phyloP scores from a whole-genome alignment of 495 filamentous ascomycete species.

The Hyaloscypha variabilis region DNA sequence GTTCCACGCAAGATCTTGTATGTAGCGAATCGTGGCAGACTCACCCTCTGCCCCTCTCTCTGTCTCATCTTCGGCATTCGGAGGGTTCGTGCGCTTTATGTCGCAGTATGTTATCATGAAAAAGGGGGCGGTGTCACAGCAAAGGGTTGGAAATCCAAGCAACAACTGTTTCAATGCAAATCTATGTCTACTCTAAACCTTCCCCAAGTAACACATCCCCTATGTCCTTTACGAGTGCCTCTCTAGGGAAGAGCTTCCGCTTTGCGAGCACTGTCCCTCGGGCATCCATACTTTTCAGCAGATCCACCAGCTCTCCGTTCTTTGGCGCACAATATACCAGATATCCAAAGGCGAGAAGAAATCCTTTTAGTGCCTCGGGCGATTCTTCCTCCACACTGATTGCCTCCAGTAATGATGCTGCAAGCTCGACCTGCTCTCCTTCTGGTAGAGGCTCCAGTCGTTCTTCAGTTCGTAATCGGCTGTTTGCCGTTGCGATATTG shows the following conservation, averaged over 20 bases:
- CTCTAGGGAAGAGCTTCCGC: slow-evolving; percentile 50
- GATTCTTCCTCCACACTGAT: slow-evolving; percentile 68
- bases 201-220: slow-evolving; percentile 48
- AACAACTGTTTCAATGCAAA: neutral
- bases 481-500: slow-evolving; percentile 75
- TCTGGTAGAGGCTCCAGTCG: slow-evolving; percentile 63
- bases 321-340: slow-evolving; percentile 69
- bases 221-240: slow-evolving; percentile 64
- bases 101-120: too few relatives aligned
- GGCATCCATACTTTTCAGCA: slow-evolving; percentile 75
- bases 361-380: slow-evolving; percentile 69
- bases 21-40: too few relatives aligned
- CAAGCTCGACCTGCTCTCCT: slow-evolving; percentile 74
- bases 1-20: too few relatives aligned
- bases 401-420: slow-evolving; percentile 76
- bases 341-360: slow-evolving; percentile 72
- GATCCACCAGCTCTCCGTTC: slow-evolving; percentile 71
- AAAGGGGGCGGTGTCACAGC: too few relatives aligned
- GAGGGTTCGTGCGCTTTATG: too few relatives aligned
- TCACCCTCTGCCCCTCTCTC: too few relatives aligned
- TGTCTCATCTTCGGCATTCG: too few relatives aligned
- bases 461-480: slow-evolving; percentile 60
- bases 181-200: slow-evolving; percentile 34
- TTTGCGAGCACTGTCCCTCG: slow-evolving; percentile 58
- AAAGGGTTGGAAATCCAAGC: neutral